These are phyloP conservation scores for Coemansia sp. DNA, from an alignment of 192 early-diverging fungal species.

Conservation along the genomic window DNA sequence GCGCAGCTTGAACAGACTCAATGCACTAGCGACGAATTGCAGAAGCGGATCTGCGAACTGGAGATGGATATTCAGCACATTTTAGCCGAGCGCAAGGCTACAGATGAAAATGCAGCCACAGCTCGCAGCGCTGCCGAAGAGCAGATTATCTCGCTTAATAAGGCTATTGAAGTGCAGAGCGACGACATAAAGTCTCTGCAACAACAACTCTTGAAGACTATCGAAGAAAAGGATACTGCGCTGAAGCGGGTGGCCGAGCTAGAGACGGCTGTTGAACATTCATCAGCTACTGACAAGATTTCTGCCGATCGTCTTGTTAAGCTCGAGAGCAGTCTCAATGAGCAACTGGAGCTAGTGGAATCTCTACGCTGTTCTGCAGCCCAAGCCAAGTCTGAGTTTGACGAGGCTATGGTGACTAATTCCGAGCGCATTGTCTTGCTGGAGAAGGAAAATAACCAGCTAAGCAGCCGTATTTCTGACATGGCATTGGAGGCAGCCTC, in stretches of 20 bases:
- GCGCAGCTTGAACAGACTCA: neutral
- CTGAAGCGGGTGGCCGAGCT: slow-evolving; percentile 1
- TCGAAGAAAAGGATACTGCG: neutral
- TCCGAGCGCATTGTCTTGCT: slow-evolving; percentile 3
- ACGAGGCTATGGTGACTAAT: neutral
- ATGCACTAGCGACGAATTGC: neutral
- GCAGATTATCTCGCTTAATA: neutral
- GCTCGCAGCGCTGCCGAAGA: neutral
- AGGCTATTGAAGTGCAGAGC: neutral
- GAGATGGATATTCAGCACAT: neutral
- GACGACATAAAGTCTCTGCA: neutral
- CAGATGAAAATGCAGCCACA: neutral
- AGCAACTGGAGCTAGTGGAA: neutral
- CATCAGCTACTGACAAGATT: neutral
- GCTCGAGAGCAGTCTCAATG: slow-evolving; percentile 2
- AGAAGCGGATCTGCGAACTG: slow-evolving; percentile 1
- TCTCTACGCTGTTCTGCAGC: neutral
- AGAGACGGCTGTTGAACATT: neutral
- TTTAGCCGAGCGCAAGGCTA: neutral
- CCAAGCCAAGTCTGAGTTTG: neutral
- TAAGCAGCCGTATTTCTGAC: neutral
- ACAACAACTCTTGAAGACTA: neutral
- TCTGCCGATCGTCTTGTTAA: slow-evolving; percentile 1
- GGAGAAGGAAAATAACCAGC: neutral
- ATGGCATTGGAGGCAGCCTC: neutral